A percentile compares a stretch with the other conserved stretches of the same genome.
phyloP scores from a whole-genome alignment of 164 flowering plant species.

The Magnolia sinica region DNA sequence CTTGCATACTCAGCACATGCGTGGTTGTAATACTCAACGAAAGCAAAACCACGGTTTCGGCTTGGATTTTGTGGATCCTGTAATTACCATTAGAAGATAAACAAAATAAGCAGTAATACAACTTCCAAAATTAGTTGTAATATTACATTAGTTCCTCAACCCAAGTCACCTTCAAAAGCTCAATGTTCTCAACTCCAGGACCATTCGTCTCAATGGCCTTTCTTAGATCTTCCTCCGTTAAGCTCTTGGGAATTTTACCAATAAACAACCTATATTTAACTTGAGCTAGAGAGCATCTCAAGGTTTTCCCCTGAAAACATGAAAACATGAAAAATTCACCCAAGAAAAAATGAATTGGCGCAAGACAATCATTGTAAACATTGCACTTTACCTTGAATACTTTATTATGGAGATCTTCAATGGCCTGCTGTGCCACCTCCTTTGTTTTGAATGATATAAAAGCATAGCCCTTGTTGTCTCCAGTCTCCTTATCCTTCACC shows the following conservation, averaged over 20 bases:
- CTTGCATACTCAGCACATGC: slow-evolving; percentile 98
- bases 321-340: slow-evolving; percentile 7
- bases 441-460: slow-evolving; percentile 74
- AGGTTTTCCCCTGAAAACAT: slow-evolving; percentile 66
- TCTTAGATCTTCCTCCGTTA: slow-evolving; percentile 77
- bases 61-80: slow-evolving; percentile 87
- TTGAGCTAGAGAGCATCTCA: slow-evolving; percentile 89
- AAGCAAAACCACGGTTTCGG: slow-evolving; percentile 96
- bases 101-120: neutral
- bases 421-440: slow-evolving; percentile 77
- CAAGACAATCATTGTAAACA: neutral
- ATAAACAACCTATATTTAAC: slow-evolving; percentile 84
- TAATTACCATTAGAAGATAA: slow-evolving; percentile 13
- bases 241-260: slow-evolving; percentile 91
- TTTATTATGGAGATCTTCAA: slow-evolving; percentile 72
- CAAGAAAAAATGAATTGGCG: neutral
- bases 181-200: slow-evolving; percentile 86
- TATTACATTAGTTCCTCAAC: slow-evolving; percentile 5
- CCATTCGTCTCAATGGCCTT: slow-evolving; percentile 71
- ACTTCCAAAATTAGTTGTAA: neutral
- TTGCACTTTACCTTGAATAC: slow-evolving; percentile 63
- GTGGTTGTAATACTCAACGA: slow-evolving; percentile 87
- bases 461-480: slow-evolving; percentile 87
- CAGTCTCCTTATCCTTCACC: slow-evolving; percentile 75
- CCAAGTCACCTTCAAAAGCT: slow-evolving; percentile 72